phyloP scores from a whole-genome alignment of 176 grass and related monocot genomes.

The Oryza nivara region DNA sequence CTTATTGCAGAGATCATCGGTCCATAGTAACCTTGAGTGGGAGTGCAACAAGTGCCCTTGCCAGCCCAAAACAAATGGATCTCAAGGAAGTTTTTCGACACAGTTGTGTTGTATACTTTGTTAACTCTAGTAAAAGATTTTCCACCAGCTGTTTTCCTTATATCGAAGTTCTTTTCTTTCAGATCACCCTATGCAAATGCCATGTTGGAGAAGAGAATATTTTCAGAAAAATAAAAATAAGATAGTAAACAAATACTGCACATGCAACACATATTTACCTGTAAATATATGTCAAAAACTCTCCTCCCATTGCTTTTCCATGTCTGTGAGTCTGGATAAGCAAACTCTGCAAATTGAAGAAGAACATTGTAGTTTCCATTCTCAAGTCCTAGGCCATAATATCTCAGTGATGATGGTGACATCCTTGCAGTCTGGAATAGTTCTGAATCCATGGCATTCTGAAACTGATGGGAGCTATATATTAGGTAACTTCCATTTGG shows the following conservation, averaged over 20 bases:
- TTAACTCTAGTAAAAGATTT: slow-evolving; percentile 60
- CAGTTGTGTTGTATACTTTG: slow-evolving; percentile 24
- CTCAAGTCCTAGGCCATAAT: slow-evolving; percentile 87
- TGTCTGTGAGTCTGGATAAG: slow-evolving; percentile 39
- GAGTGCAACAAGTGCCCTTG: no score
- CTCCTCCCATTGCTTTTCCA: slow-evolving; percentile 73
- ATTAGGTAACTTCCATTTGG: slow-evolving; percentile 46
- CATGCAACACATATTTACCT: slow-evolving; percentile 36
- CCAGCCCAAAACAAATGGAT: no score
- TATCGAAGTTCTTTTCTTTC: slow-evolving; percentile 73
- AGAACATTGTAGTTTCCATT: slow-evolving; percentile 91
- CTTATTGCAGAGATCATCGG: no score
- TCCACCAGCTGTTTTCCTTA: slow-evolving; percentile 71
- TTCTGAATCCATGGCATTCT: slow-evolving; percentile 56
- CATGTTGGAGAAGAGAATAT: not conserved
- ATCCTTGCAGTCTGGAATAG: slow-evolving; percentile 69
- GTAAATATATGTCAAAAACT: slow-evolving; percentile 87
- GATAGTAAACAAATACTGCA: not conserved
- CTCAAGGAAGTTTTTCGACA: no score
- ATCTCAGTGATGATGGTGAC: slow-evolving; percentile 84
- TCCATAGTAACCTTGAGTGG: no score
- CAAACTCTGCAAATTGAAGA: slow-evolving; percentile 71
- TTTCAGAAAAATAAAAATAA: not conserved
- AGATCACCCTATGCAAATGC: slow-evolving; percentile 47
- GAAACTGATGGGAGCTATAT: slow-evolving; percentile 46